phyloP scores from a whole-genome alignment of 352 stramenopile species.

The Globisporangium nodosum region DNA sequence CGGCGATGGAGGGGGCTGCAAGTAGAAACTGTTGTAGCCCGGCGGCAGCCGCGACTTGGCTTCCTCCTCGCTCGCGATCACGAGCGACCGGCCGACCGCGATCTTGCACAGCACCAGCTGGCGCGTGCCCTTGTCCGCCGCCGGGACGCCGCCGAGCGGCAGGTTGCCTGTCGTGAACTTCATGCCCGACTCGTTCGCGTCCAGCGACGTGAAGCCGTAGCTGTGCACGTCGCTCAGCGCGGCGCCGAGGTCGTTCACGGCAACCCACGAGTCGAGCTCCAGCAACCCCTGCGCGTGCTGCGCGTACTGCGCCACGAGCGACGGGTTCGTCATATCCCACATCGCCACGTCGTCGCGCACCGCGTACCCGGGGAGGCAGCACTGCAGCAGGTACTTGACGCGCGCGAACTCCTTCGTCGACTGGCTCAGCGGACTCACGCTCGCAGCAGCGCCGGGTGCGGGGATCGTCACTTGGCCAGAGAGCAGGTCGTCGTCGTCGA shows the following conservation, averaged over 20 bases:
- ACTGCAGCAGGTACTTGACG: slow-evolving; percentile 62
- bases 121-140: slow-evolving; percentile 13
- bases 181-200: slow-evolving; percentile 37
- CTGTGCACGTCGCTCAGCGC: slow-evolving; percentile 49
- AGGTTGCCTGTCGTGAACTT: slow-evolving; percentile 69
- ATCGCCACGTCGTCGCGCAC: slow-evolving; percentile 59
- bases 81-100: slow-evolving; percentile 53
- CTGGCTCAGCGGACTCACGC: slow-evolving; percentile 35
- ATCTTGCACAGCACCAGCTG: slow-evolving; percentile 77
- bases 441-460: slow-evolving; percentile 31
- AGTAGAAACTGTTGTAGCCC: slow-evolving; percentile 73
- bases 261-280: slow-evolving; percentile 71
- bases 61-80: slow-evolving; percentile 41
- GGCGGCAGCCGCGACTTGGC: slow-evolving; percentile 32
- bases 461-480: slow-evolving; percentile 20
- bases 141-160: slow-evolving; percentile 18
- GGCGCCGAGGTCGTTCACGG: slow-evolving; percentile 56
- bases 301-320: slow-evolving; percentile 52
- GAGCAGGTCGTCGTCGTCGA: slow-evolving; percentile 9
- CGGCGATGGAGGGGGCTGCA: slow-evolving; percentile 13
- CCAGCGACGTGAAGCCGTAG: slow-evolving; percentile 46
- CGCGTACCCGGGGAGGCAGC: slow-evolving; percentile 42
- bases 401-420: slow-evolving; percentile 50
- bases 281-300: slow-evolving; percentile 39
- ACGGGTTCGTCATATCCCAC: slow-evolving; percentile 69